Evolutionary conservation across 2,329 filamentous ascomycete species (phyloP).

Genomic region (Chaetothyriales sp.): DNA sequence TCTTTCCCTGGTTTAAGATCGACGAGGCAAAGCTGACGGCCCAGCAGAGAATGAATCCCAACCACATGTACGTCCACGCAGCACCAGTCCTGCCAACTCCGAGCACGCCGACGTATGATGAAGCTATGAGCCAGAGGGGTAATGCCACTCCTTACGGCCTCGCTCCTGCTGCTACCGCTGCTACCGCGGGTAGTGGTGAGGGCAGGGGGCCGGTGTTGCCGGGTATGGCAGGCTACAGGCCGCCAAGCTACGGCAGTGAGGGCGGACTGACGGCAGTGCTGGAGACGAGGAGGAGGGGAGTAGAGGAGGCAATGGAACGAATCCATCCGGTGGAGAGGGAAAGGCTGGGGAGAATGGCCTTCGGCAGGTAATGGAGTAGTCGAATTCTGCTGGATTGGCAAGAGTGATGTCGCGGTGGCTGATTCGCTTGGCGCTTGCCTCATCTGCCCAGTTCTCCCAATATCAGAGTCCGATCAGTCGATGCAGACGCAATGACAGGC

Average conservation of each 20-base stretch:
- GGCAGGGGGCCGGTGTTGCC: not conserved
- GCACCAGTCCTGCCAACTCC: constrained; percentile 40
- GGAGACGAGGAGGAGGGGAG: constrained; percentile 50
- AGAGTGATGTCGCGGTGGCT: too few relatives aligned
- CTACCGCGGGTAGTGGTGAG: not conserved
- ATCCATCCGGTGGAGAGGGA: constrained; percentile 37
- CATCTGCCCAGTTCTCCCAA: constrained; percentile 64
- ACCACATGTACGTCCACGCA: constrained; percentile 57
- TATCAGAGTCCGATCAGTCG: constrained; percentile 74
- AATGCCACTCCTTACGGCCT: not conserved
- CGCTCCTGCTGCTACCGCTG: not conserved
- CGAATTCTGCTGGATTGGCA: not conserved
- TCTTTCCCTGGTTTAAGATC: not conserved
- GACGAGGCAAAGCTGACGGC: constrained; percentile 1
- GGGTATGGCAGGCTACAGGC: constrained; percentile 34
- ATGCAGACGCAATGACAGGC: constrained; percentile 74
- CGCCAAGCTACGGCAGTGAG: constrained; percentile 64
- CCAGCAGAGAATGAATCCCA: constrained; percentile 57
- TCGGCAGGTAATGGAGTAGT: not conserved
- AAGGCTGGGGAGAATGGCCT: constrained; percentile 10
- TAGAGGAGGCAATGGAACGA: constrained; percentile 32
- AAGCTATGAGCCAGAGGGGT: constrained; percentile 4
- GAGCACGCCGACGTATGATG: constrained; percentile 15
- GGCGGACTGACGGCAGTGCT: constrained; percentile 62
- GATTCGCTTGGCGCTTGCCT: not conserved